These are phyloP conservation scores for Austroboletus rostrupii DNA, from an alignment of 1,284 basidiomycete species.

Conservation along the genomic window DNA sequence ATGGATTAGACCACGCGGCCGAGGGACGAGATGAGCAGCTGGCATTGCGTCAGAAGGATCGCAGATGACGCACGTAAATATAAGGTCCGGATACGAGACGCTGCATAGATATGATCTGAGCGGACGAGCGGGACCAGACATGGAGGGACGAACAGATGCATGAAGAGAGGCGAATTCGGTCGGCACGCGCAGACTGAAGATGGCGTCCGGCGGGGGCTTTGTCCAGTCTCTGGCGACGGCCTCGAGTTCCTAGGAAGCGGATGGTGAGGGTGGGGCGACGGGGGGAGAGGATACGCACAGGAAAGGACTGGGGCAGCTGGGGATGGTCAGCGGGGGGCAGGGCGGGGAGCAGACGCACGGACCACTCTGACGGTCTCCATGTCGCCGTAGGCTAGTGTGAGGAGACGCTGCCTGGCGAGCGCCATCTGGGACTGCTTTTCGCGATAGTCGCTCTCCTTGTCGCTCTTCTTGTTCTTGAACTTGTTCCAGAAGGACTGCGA, in stretches of 20 bases:
- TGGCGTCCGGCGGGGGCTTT: conserved; percentile 72
- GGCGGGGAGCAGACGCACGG: conserved; percentile 18
- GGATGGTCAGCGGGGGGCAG: conserved; percentile 6
- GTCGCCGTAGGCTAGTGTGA: conserved; percentile 76
- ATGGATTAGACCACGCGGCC: conserved; percentile 19
- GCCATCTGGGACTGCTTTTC: conserved; percentile 55
- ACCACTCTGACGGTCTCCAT: conserved; percentile 81
- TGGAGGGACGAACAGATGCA: conserved; percentile 55
- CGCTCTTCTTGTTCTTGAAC: conserved; percentile 55
- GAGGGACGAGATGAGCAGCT: conserved; percentile 16
- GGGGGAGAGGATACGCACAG: conserved; percentile 36
- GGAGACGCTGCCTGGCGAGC: conserved; percentile 62
- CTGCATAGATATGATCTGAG: conserved; percentile 36
- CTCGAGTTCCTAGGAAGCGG: conserved; percentile 60
- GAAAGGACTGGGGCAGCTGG: conserved; percentile 61
- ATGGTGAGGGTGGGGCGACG: neutral
- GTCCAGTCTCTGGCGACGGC: conserved; percentile 76
- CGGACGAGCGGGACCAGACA: neutral
- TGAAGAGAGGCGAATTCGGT: conserved; percentile 79
- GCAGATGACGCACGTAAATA: conserved; percentile 58
- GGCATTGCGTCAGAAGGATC: conserved; percentile 11
- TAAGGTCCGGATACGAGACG: conserved; percentile 72
- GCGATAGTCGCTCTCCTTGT: conserved; percentile 55
- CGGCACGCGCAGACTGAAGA: conserved; percentile 69
- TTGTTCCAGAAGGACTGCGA: conserved; percentile 65